These are phyloP conservation scores for Raffaelea ambrosiae DNA, from an alignment of 2,329 filamentous ascomycete genomes.

Conservation along the genomic window DNA sequence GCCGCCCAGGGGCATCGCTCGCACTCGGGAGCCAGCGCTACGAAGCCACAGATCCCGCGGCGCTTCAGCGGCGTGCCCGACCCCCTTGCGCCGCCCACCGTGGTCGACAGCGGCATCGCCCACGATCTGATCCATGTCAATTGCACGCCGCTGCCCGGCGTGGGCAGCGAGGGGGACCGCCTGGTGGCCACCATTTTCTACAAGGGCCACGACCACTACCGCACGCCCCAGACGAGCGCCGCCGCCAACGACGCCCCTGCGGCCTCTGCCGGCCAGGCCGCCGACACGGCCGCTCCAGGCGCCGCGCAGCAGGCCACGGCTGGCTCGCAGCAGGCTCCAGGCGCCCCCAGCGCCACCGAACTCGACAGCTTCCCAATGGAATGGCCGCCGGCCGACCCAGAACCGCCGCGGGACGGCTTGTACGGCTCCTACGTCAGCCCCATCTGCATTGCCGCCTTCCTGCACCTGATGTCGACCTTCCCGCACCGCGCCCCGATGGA, in stretches of 20 bases:
- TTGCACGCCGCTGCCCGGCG: slow-evolving; percentile 45
- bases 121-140: slow-evolving; percentile 56
- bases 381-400: slow-evolving; percentile 8
- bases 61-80: slow-evolving; percentile 54
- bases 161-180: slow-evolving; percentile 31
- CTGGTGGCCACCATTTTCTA: slow-evolving; percentile 59
- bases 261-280: too few relatives aligned
- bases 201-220: slow-evolving; percentile 27
- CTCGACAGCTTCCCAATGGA: slow-evolving; percentile 28
- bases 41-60: slow-evolving; percentile 28
- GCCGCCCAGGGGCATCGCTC: background rate
- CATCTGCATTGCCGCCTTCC: slow-evolving; percentile 56
- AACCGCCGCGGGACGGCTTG: slow-evolving; percentile 49
- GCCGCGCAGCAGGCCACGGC: too few relatives aligned
- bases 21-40: background rate
- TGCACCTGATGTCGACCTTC: slow-evolving; percentile 57
- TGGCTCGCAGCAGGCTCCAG: slow-evolving; percentile 17
- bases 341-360: slow-evolving; percentile 50
- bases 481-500: slow-evolving; percentile 40
- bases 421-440: slow-evolving; percentile 59
- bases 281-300: too few relatives aligned
- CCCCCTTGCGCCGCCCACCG: slow-evolving; percentile 47
- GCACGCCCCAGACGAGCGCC: too few relatives aligned
- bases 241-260: too few relatives aligned
- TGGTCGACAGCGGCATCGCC: slow-evolving; percentile 54